Conservation (phyloP, 2,329 filamentous ascomycete genomes). For the Teratosphaeria gauchensis region DNA sequence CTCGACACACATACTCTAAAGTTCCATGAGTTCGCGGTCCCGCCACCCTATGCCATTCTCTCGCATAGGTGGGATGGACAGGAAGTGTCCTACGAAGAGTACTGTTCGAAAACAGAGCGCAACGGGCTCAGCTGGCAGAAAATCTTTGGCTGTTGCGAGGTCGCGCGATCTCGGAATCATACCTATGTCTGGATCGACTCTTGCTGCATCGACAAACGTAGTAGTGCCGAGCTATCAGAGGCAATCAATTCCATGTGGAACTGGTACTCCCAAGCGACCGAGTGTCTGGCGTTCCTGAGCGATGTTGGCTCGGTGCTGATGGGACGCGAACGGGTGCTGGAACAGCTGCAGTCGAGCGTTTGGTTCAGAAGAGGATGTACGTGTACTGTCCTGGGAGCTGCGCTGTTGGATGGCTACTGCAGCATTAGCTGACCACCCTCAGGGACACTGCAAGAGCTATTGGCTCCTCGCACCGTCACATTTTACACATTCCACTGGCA, state of each 20-base stretch:
- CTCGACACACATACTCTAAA: not conserved
- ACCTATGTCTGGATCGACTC: slow-evolving; percentile 14
- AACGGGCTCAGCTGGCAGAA: not conserved
- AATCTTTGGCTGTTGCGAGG: not conserved
- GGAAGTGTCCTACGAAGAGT: slow-evolving; percentile 5
- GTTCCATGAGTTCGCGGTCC: not conserved
- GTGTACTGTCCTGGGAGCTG: not conserved
- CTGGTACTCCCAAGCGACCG: not conserved
- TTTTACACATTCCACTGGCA: not conserved
- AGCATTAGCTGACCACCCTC: not conserved
- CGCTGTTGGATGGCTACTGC: not conserved
- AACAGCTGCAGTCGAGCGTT: not conserved
- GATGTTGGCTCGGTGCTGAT: not conserved
- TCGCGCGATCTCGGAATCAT: not conserved
- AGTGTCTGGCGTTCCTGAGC: not conserved
- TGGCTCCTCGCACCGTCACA: not conserved
- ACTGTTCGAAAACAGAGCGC: not conserved
- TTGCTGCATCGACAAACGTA: slow-evolving; percentile 13
- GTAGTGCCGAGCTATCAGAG: slow-evolving; percentile 5
- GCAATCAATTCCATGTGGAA: slow-evolving; percentile 5
- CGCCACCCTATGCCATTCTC: slow-evolving; percentile 13
- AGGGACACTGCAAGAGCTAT: slow-evolving; percentile 1
- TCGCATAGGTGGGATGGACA: slow-evolving; percentile 15
- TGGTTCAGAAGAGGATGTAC: slow-evolving; percentile 2
- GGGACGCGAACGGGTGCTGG: not conserved